Percentiles rank a stretch among this genome's conserved stretches.
phyloP scores from a whole-genome alignment of 2,329 filamentous ascomycete species.

The Ophiostoma himal-ulmi region DNA sequence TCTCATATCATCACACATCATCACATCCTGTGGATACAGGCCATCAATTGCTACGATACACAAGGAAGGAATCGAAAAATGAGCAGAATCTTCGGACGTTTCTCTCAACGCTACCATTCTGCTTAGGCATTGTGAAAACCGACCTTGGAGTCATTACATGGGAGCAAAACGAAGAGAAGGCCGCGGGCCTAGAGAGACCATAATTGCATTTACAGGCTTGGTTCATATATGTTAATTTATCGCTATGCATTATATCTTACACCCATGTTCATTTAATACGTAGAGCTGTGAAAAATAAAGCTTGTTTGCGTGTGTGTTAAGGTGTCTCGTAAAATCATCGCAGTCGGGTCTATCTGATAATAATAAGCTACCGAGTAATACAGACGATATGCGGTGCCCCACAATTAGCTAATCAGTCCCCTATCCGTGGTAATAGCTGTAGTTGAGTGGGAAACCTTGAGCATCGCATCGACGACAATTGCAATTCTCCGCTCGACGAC shows the following conservation, averaged over 20 bases:
- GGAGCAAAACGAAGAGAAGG: background rate
- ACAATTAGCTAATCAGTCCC: constrained; percentile 2
- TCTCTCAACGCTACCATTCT: too few relatives aligned
- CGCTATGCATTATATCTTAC: background rate
- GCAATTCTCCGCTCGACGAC: background rate
- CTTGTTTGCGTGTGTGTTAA: background rate
- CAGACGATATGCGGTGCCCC: background rate
- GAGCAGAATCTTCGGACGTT: background rate
- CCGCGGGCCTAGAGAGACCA: background rate
- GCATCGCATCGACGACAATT: background rate
- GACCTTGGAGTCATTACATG: background rate
- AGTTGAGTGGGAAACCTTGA: background rate
- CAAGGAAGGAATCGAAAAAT: background rate
- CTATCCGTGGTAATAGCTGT: constrained; percentile 1
- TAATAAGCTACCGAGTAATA: too few relatives aligned
- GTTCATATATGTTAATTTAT: background rate
- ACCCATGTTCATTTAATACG: background rate
- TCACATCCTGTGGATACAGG: background rate
- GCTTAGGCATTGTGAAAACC: background rate
- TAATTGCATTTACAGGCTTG: background rate
- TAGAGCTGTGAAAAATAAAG: background rate
- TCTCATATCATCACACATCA: too few relatives aligned
- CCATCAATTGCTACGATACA: background rate
- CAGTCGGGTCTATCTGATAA: too few relatives aligned
- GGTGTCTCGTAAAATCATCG: background rate